phyloP scores from a whole-genome alignment of 139 green algal species.

The Yamagishiella unicocca region DNA sequence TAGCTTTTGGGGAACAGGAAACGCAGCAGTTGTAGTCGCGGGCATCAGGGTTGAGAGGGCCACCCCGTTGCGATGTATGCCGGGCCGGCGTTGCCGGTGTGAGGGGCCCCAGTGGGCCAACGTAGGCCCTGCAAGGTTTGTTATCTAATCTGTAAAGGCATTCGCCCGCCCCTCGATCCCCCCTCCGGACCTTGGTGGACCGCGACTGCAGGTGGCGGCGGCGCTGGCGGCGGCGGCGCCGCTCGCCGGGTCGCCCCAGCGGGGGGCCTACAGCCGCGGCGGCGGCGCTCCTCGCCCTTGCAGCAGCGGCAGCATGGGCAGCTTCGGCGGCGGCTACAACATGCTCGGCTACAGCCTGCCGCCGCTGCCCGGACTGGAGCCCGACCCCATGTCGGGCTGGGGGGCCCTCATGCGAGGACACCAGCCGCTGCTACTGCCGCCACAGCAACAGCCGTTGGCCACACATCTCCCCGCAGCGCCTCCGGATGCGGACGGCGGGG shows the following conservation, averaged over 20 bases:
- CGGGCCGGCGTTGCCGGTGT: too few species aligned
- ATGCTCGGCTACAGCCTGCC: not conserved
- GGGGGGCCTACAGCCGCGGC: not conserved
- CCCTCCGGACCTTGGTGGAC: too few species aligned
- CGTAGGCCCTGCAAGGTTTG: too few species aligned
- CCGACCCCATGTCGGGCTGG: not conserved
- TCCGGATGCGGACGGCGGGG: too few species aligned
- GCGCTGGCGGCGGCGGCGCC: not conserved
- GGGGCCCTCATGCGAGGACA: not conserved
- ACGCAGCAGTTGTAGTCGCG: too few species aligned
- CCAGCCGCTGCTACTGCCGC: not conserved
- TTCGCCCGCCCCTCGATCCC: too few species aligned
- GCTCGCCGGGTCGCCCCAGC: not conserved
- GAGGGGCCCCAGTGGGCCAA: too few species aligned
- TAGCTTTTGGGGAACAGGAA: too few species aligned
- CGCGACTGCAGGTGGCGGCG: slow-evolving; percentile 8
- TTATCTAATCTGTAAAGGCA: too few species aligned
- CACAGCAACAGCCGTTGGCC: not conserved
- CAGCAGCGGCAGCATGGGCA: slow-evolving; percentile 21
- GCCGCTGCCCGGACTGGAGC: slow-evolving; percentile 16
- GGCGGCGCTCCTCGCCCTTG: not conserved
- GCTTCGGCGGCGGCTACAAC: not conserved
- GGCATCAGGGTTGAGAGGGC: too few species aligned
- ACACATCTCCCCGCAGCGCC: too few species aligned
- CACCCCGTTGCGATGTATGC: too few species aligned